phyloP scores from a whole-genome alignment of 2,329 filamentous ascomycete genomes.

The Phaeosphaeria sp. region DNA sequence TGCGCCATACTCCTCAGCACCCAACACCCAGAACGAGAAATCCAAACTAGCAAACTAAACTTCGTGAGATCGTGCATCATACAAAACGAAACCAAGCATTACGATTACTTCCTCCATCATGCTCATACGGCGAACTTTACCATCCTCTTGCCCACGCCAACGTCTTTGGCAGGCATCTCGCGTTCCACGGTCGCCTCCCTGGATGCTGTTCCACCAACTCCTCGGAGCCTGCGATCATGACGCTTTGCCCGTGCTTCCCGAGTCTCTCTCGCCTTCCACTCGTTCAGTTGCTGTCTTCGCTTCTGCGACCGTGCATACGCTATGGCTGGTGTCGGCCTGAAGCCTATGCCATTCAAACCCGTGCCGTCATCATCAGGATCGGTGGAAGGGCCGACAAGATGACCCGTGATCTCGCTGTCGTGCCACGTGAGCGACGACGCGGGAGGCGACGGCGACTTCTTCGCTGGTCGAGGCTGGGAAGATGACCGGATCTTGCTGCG shows the following conservation, averaged over 20 bases:
- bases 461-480: slow-evolving; percentile 26
- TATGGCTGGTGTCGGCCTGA: slow-evolving; percentile 66
- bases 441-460: slow-evolving; percentile 41
- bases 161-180: slow-evolving; percentile 24
- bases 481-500: slow-evolving; percentile 11
- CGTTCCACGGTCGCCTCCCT: slow-evolving; percentile 39
- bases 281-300: slow-evolving; percentile 64
- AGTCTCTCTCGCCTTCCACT: slow-evolving; percentile 66
- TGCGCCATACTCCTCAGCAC: slow-evolving; percentile 2
- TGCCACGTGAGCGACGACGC: slow-evolving; percentile 59
- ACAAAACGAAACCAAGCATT: slow-evolving; percentile 17
- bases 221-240: slow-evolving; percentile 57
- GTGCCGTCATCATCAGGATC: slow-evolving; percentile 68
- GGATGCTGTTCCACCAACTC: slow-evolving; percentile 33
- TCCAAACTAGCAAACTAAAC: neutral
- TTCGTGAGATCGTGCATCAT: slow-evolving; percentile 31
- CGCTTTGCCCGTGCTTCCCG: slow-evolving; percentile 65
- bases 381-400: slow-evolving; percentile 56
- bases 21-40: neutral
- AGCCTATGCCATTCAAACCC: slow-evolving; percentile 70
- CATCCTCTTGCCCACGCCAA: slow-evolving; percentile 25
- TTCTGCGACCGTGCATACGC: slow-evolving; percentile 63
- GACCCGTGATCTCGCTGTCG: slow-evolving; percentile 68
- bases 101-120: slow-evolving; percentile 17
- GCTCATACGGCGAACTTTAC: slow-evolving; percentile 44